Base-by-base conservation (phyloP, 257 asterid genomes). In the Phtheirospermum japonicum region DNA sequence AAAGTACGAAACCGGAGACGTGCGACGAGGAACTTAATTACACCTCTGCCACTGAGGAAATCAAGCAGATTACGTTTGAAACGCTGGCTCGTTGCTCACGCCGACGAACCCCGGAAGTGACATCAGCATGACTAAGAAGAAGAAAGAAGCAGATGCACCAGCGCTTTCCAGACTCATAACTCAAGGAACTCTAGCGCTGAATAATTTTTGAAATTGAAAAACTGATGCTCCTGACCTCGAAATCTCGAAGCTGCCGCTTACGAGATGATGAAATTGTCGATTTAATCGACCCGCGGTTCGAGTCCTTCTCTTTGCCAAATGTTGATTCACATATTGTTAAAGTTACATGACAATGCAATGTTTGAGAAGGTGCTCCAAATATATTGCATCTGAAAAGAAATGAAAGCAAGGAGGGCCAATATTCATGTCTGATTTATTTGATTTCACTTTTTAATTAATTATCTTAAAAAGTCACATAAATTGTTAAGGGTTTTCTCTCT, bases 221-320 rank as follows among this genome's bases (percentile, higher is more conserved):
- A 72, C 75, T 80, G 64, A 71, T 77, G 59, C 75, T 75, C 68
- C 67, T 72, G 34, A 28, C 70, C 54, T 64, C 87, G 14, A 74
- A 73, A 60, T 56, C 71, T 9, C 67, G 73, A 46, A 60, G 70
- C 28, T 67, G 84, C 75, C 73, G 70, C 33, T 23, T 72, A 0
- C 71, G 61, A 43, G 94, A 83, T 2, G 95, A 84, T 9, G 95
- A 82, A 68, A 53, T 65, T n/a, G 90, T 88, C 71, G 96, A 91
- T 74, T 68, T 91, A 65, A 86, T 92, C 9, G 95, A 86, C 59
- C 98, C 96, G n/a, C 75, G 94, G 31, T 66, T 88, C 40, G n/a
- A n/a, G n/a, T n/a, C n/a, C n/a, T n/a, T n/a, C n/a, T n/a, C n/a
- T n/a, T n/a, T n/a, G n/a, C n/a, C 76, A 17, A 75, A 68, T 61